Percentiles rank a stretch among this genome's conserved stretches.
phyloP scores from a whole-genome alignment of 441 rosid genomes.

The Croton laevigatus region DNA sequence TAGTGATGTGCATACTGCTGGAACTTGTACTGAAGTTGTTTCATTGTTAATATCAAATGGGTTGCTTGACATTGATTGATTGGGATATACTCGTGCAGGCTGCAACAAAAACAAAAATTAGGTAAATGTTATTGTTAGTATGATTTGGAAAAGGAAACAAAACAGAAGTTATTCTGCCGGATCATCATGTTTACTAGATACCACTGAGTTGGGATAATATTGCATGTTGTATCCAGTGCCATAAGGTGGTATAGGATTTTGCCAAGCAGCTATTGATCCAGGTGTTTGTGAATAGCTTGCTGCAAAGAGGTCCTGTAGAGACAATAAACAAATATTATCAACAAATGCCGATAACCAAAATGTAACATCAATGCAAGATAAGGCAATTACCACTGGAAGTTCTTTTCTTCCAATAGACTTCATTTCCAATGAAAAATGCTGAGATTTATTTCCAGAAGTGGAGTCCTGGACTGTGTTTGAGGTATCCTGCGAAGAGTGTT shows the following conservation, averaged over 20 bases:
- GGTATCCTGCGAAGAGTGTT: conserved; percentile 31
- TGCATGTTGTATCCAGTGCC: conserved; percentile 50
- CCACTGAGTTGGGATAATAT: conserved; percentile 53
- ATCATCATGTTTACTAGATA: conserved; percentile 27
- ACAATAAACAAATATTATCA: conserved; percentile 17
- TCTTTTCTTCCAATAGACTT: conserved; percentile 49
- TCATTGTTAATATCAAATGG: conserved; percentile 59
- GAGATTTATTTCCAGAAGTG: conserved; percentile 28
- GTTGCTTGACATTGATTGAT: conserved; percentile 45
- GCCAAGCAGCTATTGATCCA: conserved; percentile 51
- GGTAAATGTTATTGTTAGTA: background rate
- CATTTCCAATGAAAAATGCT: conserved; percentile 31
- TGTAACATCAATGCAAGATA: background rate
- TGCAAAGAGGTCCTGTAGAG: conserved; percentile 69
- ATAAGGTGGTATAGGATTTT: conserved; percentile 35
- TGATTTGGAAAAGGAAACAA: background rate
- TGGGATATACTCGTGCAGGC: conserved; percentile 36
- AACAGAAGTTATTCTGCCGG: background rate
- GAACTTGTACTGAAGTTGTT: conserved; percentile 34
- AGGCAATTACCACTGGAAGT: conserved; percentile 59
- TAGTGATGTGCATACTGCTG: conserved; percentile 32
- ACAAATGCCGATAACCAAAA: conserved; percentile 12
- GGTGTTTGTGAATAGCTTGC: conserved; percentile 40
- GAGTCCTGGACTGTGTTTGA: conserved; percentile 29
- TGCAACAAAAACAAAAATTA: conserved; percentile 26